phyloP scores from a whole-genome alignment of 768 basidiomycete species.

The Hebeloma cylindrosporum region DNA sequence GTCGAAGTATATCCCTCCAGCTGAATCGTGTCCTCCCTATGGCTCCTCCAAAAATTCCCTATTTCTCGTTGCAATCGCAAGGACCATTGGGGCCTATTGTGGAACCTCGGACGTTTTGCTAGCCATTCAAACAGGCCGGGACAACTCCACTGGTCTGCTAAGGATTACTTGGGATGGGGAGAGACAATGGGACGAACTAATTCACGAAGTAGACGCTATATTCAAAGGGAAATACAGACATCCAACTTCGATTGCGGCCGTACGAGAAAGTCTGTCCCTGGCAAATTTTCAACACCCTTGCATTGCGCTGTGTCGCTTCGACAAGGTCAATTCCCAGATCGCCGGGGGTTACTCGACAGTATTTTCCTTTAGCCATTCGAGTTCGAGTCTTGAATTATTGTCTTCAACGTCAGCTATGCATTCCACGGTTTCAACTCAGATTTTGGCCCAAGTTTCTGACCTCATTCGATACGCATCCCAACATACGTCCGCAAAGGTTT shows the following conservation, averaged over 20 bases:
- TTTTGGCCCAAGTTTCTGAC: constrained; percentile 26
- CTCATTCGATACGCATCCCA: constrained; percentile 19
- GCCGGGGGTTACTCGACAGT: constrained; percentile 19
- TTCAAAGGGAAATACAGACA: background rate
- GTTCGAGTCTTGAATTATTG: constrained; percentile 14
- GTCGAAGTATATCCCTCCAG: constrained; percentile 3
- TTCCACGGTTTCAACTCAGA: constrained; percentile 25
- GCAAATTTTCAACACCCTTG: constrained; percentile 27
- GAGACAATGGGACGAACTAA: constrained; percentile 23
- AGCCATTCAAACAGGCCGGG: constrained; percentile 17
- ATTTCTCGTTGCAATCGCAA: constrained; percentile 25
- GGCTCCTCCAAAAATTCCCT: constrained; percentile 7
- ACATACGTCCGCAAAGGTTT: constrained; percentile 12
- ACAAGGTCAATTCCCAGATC: constrained; percentile 3
- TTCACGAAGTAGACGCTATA: constrained; percentile 8
- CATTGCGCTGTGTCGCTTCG: constrained; percentile 24
- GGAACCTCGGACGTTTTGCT: constrained; percentile 30
- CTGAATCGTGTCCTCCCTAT: background rate
- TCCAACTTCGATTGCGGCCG: constrained; percentile 8
- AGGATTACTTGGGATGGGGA: constrained; percentile 26
- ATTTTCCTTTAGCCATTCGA: constrained; percentile 16
- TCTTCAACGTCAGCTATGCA: constrained; percentile 20
- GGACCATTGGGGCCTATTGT: constrained; percentile 32
- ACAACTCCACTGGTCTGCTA: constrained; percentile 13
- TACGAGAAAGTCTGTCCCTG: constrained; percentile 25